A percentile compares a stretch with the other conserved stretches of the same genome.
phyloP scores from a whole-genome alignment of 1,284 basidiomycete species.

The Earliella scabrosa region DNA sequence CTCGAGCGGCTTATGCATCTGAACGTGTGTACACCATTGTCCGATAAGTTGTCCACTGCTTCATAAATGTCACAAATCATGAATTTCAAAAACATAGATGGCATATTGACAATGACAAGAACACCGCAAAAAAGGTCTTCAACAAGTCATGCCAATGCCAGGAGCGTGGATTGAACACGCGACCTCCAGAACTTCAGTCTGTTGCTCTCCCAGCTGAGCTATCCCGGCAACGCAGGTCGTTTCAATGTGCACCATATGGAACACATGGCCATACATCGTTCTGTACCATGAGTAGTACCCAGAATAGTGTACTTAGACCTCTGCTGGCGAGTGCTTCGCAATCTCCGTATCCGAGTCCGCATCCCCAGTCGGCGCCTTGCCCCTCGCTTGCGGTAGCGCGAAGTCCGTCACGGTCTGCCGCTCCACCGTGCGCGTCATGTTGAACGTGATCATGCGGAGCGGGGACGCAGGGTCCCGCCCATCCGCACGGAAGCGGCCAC shows the following conservation, averaged over 20 bases:
- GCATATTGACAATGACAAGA: background rate
- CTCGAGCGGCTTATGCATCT: no score
- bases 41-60: no score
- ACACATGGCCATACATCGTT: no score
- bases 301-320: background rate
- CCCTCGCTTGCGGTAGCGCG: slow-evolving; percentile 4
- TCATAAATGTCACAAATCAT: no score
- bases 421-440: slow-evolving; percentile 20
- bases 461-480: slow-evolving; percentile 6
- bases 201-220: slow-evolving; percentile 84
- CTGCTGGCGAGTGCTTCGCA: background rate
- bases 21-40: no score
- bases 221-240: slow-evolving; percentile 43
- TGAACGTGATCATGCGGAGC: slow-evolving; percentile 13
- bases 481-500: background rate
- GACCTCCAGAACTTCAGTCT: slow-evolving; percentile 79
- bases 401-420: slow-evolving; percentile 22
- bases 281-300: background rate
- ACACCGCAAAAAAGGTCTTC: background rate
- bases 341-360: background rate
- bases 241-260: no score
- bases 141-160: no score
- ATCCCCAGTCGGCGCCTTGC: background rate
- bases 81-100: background rate
- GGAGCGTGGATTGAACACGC: slow-evolving; percentile 70